A percentile compares a stretch with the other conserved stretches of the same genome.
These are phyloP conservation scores for Apiotrichum sp. DNA, from an alignment of 1,284 basidiomycete genomes.

Conservation along the genomic window DNA sequence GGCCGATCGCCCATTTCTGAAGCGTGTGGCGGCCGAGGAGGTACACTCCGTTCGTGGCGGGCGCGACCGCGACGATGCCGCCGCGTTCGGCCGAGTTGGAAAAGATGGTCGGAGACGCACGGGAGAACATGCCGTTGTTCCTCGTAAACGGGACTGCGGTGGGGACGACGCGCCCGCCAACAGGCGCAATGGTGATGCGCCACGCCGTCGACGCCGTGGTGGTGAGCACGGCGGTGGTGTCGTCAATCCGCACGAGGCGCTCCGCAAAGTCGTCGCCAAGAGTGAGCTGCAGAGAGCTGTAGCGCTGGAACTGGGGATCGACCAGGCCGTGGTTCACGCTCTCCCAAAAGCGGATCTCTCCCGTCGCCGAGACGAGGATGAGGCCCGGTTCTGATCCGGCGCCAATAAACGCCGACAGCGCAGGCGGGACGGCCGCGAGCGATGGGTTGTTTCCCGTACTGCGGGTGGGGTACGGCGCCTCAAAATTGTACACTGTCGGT, in stretches of 20 bases:
- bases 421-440: conserved; percentile 27
- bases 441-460: conserved; percentile 6
- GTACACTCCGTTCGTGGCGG: conserved; percentile 20
- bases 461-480: conserved; percentile 29
- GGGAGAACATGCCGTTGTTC: conserved; percentile 38
- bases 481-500: conserved; percentile 40
- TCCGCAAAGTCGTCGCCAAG: conserved; percentile 44
- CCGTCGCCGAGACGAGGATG: conserved; percentile 40
- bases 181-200: conserved; percentile 33
- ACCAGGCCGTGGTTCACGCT: conserved; percentile 43
- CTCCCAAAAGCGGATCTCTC: conserved; percentile 48
- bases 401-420: conserved; percentile 33
- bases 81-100: conserved; percentile 21
- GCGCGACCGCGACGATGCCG: conserved; percentile 29
- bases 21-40: conserved; percentile 33
- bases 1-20: conserved; percentile 36
- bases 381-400: conserved; percentile 46
- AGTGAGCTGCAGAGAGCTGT: conserved; percentile 24
- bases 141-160: conserved; percentile 32
- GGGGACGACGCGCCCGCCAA: conserved; percentile 35
- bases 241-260: conserved; percentile 33
- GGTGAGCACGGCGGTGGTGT: conserved; percentile 38
- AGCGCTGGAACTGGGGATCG: conserved; percentile 21
- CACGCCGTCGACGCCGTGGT: conserved; percentile 42
- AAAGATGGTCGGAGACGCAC: conserved; percentile 31